Percentiles rank a stretch among this genome's conserved stretches.
Conservation (phyloP, 2,329 filamentous ascomycete species). For the Lachnum nothofagi region DNA sequence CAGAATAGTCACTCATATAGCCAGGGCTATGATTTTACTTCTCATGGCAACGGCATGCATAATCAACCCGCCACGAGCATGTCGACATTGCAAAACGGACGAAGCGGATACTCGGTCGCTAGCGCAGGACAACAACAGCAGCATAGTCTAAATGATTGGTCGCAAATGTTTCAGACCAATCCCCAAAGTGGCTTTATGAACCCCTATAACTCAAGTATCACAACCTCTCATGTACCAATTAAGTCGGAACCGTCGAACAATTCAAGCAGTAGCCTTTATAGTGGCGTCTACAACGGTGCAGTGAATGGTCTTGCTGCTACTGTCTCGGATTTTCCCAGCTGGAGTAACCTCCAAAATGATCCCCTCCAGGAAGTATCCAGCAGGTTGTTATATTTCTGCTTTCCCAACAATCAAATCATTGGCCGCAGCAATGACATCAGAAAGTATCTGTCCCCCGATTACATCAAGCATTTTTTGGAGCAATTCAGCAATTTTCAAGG, state of each 20-base stretch:
- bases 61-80: slow-evolving; percentile 26
- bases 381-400: slow-evolving; percentile 53
- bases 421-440: slow-evolving; percentile 48
- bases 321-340: slow-evolving; percentile 37
- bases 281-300: slow-evolving; percentile 21
- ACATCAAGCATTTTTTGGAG: slow-evolving; percentile 65
- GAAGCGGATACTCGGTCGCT: slow-evolving; percentile 53
- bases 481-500: slow-evolving; percentile 68
- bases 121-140: slow-evolving; percentile 55
- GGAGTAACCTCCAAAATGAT: slow-evolving; percentile 37
- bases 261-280: slow-evolving; percentile 10
- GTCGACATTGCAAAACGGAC: slow-evolving; percentile 23
- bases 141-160: slow-evolving; percentile 63
- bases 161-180: slow-evolving; percentile 72
- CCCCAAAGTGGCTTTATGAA: slow-evolving; percentile 61
- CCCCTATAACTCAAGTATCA: slow-evolving; percentile 49
- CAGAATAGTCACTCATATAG: slow-evolving; percentile 49
- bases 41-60: slow-evolving; percentile 32
- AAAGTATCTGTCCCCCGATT: slow-evolving; percentile 58
- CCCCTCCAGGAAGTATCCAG: slow-evolving; percentile 50
- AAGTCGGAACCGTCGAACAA: slow-evolving; percentile 41
- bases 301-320: slow-evolving; percentile 31
- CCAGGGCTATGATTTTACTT: slow-evolving; percentile 34
- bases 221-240: slow-evolving; percentile 64
- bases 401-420: slow-evolving; percentile 52